Evolutionary conservation across 2,329 filamentous ascomycete genomes (phyloP), one percentile per base, ranked within the genome.

Genomic region (Chaetothyriales sp.): DNA sequence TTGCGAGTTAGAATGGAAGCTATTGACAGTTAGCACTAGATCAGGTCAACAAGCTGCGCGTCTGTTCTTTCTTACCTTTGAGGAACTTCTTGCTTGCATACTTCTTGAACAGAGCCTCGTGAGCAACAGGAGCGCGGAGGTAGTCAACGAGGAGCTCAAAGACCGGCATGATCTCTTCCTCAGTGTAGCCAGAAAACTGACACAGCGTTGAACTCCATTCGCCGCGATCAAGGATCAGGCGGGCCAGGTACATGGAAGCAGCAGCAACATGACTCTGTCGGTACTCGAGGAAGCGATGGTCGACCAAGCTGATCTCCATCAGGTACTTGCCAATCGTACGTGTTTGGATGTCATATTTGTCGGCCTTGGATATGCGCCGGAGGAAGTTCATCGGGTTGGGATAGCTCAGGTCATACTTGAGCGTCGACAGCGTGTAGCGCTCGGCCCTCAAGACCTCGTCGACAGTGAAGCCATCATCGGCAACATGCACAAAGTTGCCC

Each of bases 321-420:
- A 98, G 76, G 68, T 96, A 98, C 73, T 98, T 98, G 68, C 87
- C 92, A 53, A 98, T 79, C 46, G 92, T 98, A 62, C 92, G 86
- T 54, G 89, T 95, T 68, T 95, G 87, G 63, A 96, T 95, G 69
- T 98, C 90, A 71, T 98, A 98, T 74, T 94, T 92, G 72, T 98
- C 93, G 63, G 92, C 93, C 76, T 98, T 98, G 55, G 90, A 96
- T 69, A 98, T 95, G 60, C 93, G 86, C 58, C 92, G 86, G 54
- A 98, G 80, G 73, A 98, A 98, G 77, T 98, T 98, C 92, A 98
- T 98, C 19, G 92, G 92, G 70, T 98, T 98, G 51, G 92, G 92
- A 65, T 95, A 98, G 73, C 89, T 95, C 57, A 98, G 80, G 66
- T 98, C 90, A 68, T 95, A 98, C 72, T 95, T 84, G 55, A 98